Conservation (phyloP, 2,329 filamentous ascomycete genomes). For the Rosellinia necatrix region DNA sequence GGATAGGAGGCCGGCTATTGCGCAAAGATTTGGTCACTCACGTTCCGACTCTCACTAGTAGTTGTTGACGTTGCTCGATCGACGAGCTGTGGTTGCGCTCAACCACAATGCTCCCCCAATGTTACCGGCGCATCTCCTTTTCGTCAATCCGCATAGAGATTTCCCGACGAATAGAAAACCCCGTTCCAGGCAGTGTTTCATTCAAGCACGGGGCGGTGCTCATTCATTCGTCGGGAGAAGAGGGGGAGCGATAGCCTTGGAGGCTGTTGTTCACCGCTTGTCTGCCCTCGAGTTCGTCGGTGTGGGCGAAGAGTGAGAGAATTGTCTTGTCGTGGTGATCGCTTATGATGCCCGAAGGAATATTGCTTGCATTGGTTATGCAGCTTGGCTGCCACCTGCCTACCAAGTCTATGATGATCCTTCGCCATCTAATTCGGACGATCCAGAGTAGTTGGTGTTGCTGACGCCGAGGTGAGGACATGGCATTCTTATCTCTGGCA, state of each 20-base stretch:
- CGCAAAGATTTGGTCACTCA: too few species aligned
- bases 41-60: conserved; percentile 4
- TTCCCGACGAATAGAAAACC: background rate
- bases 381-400: background rate
- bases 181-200: background rate
- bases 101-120: background rate
- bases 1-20: background rate
- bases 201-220: background rate
- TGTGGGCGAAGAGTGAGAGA: too few species aligned
- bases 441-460: too few species aligned
- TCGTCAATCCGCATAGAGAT: too few species aligned
- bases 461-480: background rate
- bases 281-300: background rate
- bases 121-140: background rate
- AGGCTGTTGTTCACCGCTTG: background rate
- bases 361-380: background rate
- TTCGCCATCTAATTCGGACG: too few species aligned
- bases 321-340: background rate
- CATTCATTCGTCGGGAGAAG: background rate
- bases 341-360: background rate
- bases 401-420: too few species aligned
- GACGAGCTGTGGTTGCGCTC: background rate
- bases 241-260: too few species aligned
- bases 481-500: background rate
- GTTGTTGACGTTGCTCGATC: background rate